Conservation (phyloP, 176 grass and related monocot genomes). For the Oryza glaberrima region DNA sequence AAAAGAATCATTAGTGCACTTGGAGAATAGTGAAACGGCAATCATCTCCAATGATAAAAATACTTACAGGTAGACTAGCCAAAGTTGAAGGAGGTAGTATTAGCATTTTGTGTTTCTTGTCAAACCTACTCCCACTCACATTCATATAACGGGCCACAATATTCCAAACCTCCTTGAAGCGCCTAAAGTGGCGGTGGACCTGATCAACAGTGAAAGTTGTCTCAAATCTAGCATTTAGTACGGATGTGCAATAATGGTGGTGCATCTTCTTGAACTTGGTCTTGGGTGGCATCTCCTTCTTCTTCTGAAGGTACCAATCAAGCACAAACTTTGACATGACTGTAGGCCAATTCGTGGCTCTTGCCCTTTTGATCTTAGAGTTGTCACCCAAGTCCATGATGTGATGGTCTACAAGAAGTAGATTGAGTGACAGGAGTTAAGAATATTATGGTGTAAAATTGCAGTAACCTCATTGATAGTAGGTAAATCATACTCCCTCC, state of each 20-base stretch:
- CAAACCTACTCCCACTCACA: constrained; percentile 40
- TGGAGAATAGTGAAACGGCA: constrained; percentile 9
- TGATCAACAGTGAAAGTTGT: constrained; percentile 56
- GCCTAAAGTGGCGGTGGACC: constrained; percentile 61
- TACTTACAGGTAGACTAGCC: constrained; percentile 57
- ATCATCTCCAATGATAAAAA: constrained; percentile 14
- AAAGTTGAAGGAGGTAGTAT: constrained; percentile 48
- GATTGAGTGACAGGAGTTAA: constrained; percentile 27
- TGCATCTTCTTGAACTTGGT: constrained; percentile 58
- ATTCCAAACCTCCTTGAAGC: constrained; percentile 63
- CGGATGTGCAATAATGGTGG: constrained; percentile 41
- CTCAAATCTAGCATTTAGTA: constrained; percentile 51
- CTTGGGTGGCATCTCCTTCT: constrained; percentile 54
- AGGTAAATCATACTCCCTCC: constrained; percentile 21
- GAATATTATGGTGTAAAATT: constrained; percentile 8
- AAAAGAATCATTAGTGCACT: constrained; percentile 30
- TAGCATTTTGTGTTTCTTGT: constrained; percentile 56
- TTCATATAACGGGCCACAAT: constrained; percentile 43
- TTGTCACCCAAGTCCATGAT: constrained; percentile 39
- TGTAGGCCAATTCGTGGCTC: constrained; percentile 59
- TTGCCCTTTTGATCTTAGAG: constrained; percentile 50
- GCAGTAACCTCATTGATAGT: constrained; percentile 10
- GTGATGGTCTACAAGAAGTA: constrained; percentile 49
- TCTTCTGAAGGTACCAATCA: constrained; percentile 63
- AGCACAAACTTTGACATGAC: constrained; percentile 62